A percentile compares a stretch with the other conserved stretches of the same genome.
phyloP scores from a whole-genome alignment of 1,139 yeast species.

The Candida pseudoviswanathii region DNA sequence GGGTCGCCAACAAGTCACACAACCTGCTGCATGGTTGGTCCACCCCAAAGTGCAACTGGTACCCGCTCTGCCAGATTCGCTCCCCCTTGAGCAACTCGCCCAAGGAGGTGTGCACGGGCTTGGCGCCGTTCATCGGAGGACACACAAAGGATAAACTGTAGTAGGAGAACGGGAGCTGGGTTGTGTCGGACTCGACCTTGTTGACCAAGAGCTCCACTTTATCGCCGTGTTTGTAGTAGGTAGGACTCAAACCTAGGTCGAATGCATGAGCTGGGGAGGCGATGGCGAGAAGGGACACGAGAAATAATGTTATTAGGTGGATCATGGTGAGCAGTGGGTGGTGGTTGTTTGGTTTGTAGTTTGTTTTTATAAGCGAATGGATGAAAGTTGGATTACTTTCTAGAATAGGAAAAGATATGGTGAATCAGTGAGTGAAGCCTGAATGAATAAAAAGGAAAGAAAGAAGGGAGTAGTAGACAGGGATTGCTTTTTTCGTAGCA shows the following conservation, averaged over 20 bases:
- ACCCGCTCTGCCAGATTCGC: slow-evolving; percentile 74
- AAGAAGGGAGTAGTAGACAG: not conserved
- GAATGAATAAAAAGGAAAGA: not conserved
- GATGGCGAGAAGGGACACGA: not conserved
- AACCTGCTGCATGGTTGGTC: slow-evolving; percentile 67
- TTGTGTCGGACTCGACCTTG: slow-evolving; percentile 74
- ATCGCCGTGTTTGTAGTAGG: slow-evolving; percentile 52
- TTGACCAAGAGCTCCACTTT: slow-evolving; percentile 71
- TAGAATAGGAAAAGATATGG: not conserved
- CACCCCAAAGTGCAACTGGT: slow-evolving; percentile 57
- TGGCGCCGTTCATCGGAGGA: slow-evolving; percentile 57
- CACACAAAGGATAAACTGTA: slow-evolving; percentile 82
- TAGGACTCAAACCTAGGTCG: slow-evolving; percentile 26
- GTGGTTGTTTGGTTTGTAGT: not conserved
- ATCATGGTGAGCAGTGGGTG: not conserved
- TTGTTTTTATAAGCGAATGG: not conserved
- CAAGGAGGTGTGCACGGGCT: slow-evolving; percentile 66
- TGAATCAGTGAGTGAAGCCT: not conserved
- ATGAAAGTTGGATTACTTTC: not conserved
- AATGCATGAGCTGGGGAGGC: slow-evolving; percentile 8
- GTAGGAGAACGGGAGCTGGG: slow-evolving; percentile 79
- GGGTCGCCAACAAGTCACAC: slow-evolving; percentile 62
- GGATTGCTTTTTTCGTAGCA: too few relatives aligned
- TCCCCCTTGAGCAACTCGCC: slow-evolving; percentile 85
- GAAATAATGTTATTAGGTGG: slow-evolving; percentile 4